phyloP scores from a whole-genome alignment of 2,329 filamentous ascomycete genomes.

The Lomentospora prolificans region DNA sequence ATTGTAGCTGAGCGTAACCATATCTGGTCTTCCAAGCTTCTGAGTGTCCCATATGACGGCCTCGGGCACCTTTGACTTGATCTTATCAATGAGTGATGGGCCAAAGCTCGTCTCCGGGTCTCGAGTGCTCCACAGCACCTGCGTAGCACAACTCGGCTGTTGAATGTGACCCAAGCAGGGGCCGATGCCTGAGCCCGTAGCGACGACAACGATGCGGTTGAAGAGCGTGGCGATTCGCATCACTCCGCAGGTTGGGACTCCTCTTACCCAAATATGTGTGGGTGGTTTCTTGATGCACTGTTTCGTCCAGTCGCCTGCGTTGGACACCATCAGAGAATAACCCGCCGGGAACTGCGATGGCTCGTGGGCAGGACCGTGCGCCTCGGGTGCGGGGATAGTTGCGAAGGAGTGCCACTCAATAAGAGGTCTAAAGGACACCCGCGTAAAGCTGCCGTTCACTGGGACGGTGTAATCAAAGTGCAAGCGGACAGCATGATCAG shows the following conservation, averaged over 20 bases:
- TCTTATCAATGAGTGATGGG: constrained; percentile 39
- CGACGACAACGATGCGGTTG: constrained; percentile 53
- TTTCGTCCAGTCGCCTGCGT: constrained; percentile 66
- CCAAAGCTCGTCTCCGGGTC: constrained; percentile 55
- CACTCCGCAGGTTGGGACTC: constrained; percentile 57
- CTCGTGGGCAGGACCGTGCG: constrained; percentile 15
- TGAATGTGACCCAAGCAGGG: constrained; percentile 54
- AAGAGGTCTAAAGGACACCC: constrained; percentile 53
- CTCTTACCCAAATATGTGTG: constrained; percentile 55
- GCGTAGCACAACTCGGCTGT: constrained; percentile 35
- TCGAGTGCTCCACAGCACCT: constrained; percentile 61
- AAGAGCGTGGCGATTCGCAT: constrained; percentile 59
- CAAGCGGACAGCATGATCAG: constrained; percentile 61
- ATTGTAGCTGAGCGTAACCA: constrained; percentile 41
- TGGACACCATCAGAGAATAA: constrained; percentile 61
- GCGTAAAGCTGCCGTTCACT: constrained; percentile 33
- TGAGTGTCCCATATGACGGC: constrained; percentile 61
- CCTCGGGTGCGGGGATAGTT: constrained; percentile 51
- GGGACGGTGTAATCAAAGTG: constrained; percentile 57
- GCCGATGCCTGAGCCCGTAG: constrained; percentile 65
- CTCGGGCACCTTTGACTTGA: constrained; percentile 47
- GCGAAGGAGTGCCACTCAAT: constrained; percentile 70
- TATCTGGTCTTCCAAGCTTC: constrained; percentile 46
- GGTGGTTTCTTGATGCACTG: constrained; percentile 53
- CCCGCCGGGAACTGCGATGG: constrained; percentile 22